Evolutionary conservation across 768 basidiomycete species (phyloP), one percentile per base, ranked within the genome.

Genomic region (Leccinum rimulosum): DNA sequence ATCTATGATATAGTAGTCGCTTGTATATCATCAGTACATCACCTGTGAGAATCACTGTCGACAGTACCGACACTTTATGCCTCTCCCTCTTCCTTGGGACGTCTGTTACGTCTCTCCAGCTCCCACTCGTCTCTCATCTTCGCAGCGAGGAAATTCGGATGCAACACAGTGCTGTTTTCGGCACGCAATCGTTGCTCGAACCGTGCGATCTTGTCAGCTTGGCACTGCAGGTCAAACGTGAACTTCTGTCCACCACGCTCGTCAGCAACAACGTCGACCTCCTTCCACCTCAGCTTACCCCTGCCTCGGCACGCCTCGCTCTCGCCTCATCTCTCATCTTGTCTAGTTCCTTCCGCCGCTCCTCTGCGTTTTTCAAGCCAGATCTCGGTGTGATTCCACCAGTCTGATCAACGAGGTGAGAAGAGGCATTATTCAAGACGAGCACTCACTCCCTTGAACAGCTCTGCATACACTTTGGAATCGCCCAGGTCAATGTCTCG

Each of bases 251-350:
- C 15, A 57, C 22, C 5, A 33, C 8, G 9, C n/a, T 10, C 10
- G 58, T 70, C 54, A 73, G 45, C 30, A 52, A 56, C 49, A 31
- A 59, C 8, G 19, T 50, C 1, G 30, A 22, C 5, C 0, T 15
- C 1, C 28, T 12, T 12, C 22, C 4, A n/a, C 11, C 12, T 22
- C 47, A 36, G 68, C 82, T 63, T 51, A 88, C 88, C 50, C 79
- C 77, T 63, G 88, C 87, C 45, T 76, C 72, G 19, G 74, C 73
- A 10, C 85, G 79, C 62, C 81, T 86, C 1, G 79, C 80, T 61
- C 80, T 79, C 17, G 85, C 86, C 40, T 89, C 89, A 40, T 90
- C 86, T 56, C 86, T 80, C 85, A 88, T 82, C 66, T 77, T 82
- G 66, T 85, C 79, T 64, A 91, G 65, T 58, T 91, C 87, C 63